Evolutionary conservation across 805 yeast genomes (phyloP), one percentile per base, ranked within the genome.

Genomic region (Dipodascopsis tothii): DNA sequence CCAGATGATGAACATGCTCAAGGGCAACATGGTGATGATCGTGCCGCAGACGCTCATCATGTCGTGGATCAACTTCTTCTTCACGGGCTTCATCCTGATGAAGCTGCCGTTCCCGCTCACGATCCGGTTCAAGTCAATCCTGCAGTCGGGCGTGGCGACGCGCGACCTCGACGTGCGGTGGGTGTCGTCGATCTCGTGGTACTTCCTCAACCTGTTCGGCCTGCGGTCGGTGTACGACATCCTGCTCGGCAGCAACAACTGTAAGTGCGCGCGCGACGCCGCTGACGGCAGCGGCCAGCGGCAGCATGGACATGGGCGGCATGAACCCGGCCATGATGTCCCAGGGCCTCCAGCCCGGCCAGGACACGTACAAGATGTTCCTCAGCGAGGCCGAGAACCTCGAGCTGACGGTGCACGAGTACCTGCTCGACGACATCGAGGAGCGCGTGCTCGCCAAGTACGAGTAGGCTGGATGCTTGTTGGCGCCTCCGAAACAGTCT

Each of bases 121-220:
- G 0, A 71, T 79, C 25, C 79, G 88, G 47, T 92, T 92, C 70
- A 92, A 92, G 63, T 76, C 83, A 46, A 88, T 92, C 94, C 66
- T 92, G 35, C 98, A 92, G 64, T 77, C 75, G 22, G 95, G 96
- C 5, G 81, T 92, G 11, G 73, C 71, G 45, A 87, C 97, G 0
- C 72, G 80, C 1, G 94, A 90, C 56, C 69, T 92, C 45, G 92
- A 88, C 59, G 95, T 81, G 5, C 69, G 94, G 21, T 92, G 95
- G 78, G 97, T 92, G 16, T 81, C 92, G 30, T 80, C 95, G 2
- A 81, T 92, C 18, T 86, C 96, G 3, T 92, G 97, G 97, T 92
- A 90, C 62, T 84, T 92, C 61, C 83, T 90, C 42, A 84, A 86
- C 43, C 75, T 86, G 48, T 63, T 88, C 40, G 97, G 97, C 22